Evolutionary conservation across 108 stramenopile species (phyloP).

Genomic region (Seminavis robusta): DNA sequence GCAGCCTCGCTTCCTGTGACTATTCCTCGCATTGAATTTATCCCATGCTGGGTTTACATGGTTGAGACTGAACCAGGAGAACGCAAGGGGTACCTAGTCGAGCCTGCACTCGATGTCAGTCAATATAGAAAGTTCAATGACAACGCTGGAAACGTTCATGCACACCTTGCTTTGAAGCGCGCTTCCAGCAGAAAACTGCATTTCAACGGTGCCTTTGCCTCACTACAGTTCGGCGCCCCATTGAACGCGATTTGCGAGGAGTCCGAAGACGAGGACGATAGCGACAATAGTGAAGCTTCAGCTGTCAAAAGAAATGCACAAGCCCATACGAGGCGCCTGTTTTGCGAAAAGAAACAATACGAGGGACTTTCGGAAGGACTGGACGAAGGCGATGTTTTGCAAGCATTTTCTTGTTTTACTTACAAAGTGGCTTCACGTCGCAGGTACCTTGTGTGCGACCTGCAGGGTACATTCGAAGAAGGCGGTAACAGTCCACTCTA

Average conservation of each 20-base stretch:
- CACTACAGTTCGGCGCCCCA: not conserved
- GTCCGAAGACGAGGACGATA: not conserved
- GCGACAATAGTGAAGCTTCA: not conserved
- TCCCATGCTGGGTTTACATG: not conserved
- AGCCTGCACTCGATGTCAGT: not conserved
- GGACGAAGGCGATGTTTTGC: not conserved
- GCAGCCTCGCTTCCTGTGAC: too few relatives aligned
- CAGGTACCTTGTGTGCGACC: not conserved
- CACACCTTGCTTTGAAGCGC: not conserved
- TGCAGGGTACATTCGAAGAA: not conserved
- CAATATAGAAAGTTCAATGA: not conserved
- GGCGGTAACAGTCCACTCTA: not conserved
- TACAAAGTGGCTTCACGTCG: not conserved
- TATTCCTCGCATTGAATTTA: not conserved
- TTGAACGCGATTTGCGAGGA: not conserved
- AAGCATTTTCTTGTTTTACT: not conserved
- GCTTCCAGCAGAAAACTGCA: not conserved
- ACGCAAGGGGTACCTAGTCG: not conserved
- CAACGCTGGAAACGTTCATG: not conserved
- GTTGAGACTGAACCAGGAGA: not conserved
- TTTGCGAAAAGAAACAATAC: not conserved
- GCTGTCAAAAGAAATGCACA: not conserved
- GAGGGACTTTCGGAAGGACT: not conserved
- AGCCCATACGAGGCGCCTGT: not conserved
- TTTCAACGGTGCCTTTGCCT: not conserved